These are phyloP conservation scores for Microstroma glucosiphilum DNA, from an alignment of 1,284 basidiomycete species.

Conservation along the genomic window DNA sequence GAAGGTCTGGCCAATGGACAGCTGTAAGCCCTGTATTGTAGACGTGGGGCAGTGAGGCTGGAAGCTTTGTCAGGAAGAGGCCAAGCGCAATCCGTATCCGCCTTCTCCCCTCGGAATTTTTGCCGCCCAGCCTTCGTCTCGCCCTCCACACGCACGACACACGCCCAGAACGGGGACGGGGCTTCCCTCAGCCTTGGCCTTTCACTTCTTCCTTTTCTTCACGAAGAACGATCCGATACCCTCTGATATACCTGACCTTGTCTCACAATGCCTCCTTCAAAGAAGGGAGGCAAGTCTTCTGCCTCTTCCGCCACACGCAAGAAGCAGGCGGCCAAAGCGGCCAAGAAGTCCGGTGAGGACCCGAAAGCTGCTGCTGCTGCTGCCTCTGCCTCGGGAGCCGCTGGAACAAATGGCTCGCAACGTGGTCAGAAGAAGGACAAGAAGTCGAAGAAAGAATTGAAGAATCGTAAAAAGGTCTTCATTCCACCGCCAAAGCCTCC, in stretches of 20 bases:
- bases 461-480: conserved; percentile 37
- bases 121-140: no score
- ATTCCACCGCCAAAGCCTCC: conserved; percentile 57
- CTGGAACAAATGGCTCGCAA: conserved; percentile 16
- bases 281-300: conserved; percentile 38
- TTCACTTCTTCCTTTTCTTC: no score
- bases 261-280: conserved; percentile 8
- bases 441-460: conserved; percentile 34
- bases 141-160: no score
- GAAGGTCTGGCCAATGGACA: no score
- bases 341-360: conserved; percentile 34
- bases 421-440: conserved; percentile 42
- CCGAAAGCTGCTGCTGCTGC: conserved; percentile 13
- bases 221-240: no score
- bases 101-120: no score
- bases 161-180: no score
- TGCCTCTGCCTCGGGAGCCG: not conserved
- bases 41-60: no score
- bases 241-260: not conserved
- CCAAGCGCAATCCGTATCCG: no score
- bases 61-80: no score
- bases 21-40: no score
- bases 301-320: conserved; percentile 48
- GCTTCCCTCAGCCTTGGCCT: no score
- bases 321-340: conserved; percentile 45